Percentiles rank a stretch among this genome's conserved stretches.
Conservation (phyloP, 495 filamentous ascomycete genomes). For the Annulohypoxylon stygium region DNA sequence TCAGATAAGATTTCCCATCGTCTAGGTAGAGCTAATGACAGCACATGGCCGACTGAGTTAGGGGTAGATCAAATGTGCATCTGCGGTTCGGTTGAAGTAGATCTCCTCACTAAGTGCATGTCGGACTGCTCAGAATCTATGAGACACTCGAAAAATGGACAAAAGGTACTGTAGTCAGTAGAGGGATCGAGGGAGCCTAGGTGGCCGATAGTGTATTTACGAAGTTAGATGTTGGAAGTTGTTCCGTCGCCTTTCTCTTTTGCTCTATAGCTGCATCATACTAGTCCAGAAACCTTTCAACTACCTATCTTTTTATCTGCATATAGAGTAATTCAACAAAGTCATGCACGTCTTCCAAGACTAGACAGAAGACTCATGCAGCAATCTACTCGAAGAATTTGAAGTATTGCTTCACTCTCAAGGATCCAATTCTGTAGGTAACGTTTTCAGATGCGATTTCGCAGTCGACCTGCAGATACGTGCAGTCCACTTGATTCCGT, state of each 20-base stretch:
- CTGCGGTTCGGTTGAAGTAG: too few relatives aligned
- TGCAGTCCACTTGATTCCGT: constrained; percentile 51
- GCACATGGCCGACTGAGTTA: too few relatives aligned
- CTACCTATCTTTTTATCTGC: constrained; percentile 54
- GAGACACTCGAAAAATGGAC: too few relatives aligned
- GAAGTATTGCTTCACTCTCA: constrained; percentile 8
- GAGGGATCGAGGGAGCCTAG: too few relatives aligned
- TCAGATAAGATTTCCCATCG: too few relatives aligned
- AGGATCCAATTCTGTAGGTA: too few relatives aligned
- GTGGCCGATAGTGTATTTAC: too few relatives aligned
- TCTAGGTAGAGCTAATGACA: too few relatives aligned
- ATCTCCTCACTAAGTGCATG: too few relatives aligned
- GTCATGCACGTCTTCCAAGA: constrained; percentile 47
- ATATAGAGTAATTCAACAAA: constrained; percentile 55
- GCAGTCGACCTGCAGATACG: constrained; percentile 43
- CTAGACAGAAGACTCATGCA: constrained; percentile 52
- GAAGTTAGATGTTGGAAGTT: constrained; percentile 53
- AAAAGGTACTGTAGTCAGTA: too few relatives aligned
- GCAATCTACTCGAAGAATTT: constrained; percentile 50
- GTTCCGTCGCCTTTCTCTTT: constrained; percentile 51
- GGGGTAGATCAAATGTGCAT: too few relatives aligned
- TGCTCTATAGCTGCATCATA: constrained; percentile 43
- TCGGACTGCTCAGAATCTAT: too few relatives aligned
- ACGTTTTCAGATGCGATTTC: not conserved
- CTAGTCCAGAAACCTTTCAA: constrained; percentile 55